Conservation (phyloP, 345 rosid genomes). For the Populus euphratica region DNA sequence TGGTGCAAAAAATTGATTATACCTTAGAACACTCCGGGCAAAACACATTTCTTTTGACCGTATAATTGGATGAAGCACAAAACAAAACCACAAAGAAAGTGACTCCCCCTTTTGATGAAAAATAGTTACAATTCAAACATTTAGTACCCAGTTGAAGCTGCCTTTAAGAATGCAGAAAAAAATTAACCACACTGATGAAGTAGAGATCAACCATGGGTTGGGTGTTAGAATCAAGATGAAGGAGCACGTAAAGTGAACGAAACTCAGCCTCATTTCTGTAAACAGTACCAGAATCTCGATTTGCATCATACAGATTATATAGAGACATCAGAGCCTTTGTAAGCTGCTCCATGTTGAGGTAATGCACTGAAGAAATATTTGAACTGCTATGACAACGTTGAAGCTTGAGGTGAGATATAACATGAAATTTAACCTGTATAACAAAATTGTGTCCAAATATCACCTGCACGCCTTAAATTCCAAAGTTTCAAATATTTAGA, state of each 20-base stretch:
- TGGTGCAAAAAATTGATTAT: neutral
- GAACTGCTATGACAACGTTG: slow-evolving; percentile 33
- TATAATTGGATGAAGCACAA: slow-evolving; percentile 46
- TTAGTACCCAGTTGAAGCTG: slow-evolving; percentile 1
- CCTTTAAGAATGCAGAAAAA: neutral
- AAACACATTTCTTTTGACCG: slow-evolving; percentile 72
- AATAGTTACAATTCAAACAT: slow-evolving; percentile 10
- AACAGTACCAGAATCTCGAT: slow-evolving; percentile 35
- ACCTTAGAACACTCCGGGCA: slow-evolving; percentile 70
- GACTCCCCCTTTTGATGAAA: slow-evolving; percentile 69
- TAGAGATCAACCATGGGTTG: slow-evolving; percentile 50
- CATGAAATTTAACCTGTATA: slow-evolving; percentile 72
- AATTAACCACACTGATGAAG: slow-evolving; percentile 17
- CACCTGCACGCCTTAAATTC: neutral
- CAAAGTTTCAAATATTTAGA: neutral
- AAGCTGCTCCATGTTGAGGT: slow-evolving; percentile 93
- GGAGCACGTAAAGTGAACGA: slow-evolving; percentile 74
- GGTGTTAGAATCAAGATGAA: slow-evolving; percentile 61
- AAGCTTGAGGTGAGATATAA: slow-evolving; percentile 74
- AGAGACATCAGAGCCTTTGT: slow-evolving; percentile 65
- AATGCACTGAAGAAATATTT: slow-evolving; percentile 50
- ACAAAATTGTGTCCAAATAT: neutral
- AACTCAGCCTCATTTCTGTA: slow-evolving; percentile 66
- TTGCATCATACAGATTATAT: slow-evolving; percentile 68
- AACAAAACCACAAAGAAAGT: slow-evolving; percentile 82